phyloP scores from a whole-genome alignment of 371 early-diverging fungal species.

The Rhizopus sp. region DNA sequence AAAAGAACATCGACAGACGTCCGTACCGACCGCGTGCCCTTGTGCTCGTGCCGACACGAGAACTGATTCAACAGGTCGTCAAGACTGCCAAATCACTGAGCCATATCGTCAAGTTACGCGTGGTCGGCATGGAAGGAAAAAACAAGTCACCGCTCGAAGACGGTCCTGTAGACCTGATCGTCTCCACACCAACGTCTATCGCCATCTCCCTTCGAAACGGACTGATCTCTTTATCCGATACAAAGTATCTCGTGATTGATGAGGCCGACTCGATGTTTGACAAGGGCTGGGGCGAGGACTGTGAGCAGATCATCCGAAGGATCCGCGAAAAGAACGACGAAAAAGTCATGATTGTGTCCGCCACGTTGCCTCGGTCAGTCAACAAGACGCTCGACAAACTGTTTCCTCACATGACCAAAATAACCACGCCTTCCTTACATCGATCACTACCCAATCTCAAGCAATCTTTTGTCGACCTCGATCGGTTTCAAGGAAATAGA shows the following conservation, averaged over 20 bases:
- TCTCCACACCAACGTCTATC: constrained; percentile 78
- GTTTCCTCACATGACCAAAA: constrained; percentile 61
- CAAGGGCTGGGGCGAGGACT: constrained; percentile 75
- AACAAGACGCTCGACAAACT: constrained; percentile 57
- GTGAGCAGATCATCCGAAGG: constrained; percentile 29
- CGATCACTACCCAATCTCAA: constrained; percentile 72
- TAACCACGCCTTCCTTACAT: constrained; percentile 87
- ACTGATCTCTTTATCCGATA: constrained; percentile 57
- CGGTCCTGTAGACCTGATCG: constrained; percentile 79
- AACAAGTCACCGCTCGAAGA: constrained; percentile 38
- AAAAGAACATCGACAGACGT: constrained; percentile 57
- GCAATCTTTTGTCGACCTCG: constrained; percentile 77
- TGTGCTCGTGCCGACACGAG: constrained; percentile 96
- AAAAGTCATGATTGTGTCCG: constrained; percentile 72
- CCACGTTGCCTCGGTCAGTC: constrained; percentile 86
- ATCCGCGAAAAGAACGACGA: constrained; percentile 14
- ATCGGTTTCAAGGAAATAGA: constrained; percentile 61
- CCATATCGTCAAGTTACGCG: constrained; percentile 73
- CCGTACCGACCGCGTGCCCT: constrained; percentile 80
- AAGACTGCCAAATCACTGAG: constrained; percentile 64
- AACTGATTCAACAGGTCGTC: constrained; percentile 87
- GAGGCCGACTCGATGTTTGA: constrained; percentile 95
- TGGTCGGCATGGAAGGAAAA: constrained; percentile 59
- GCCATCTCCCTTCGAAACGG: constrained; percentile 42
- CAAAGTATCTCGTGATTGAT: constrained; percentile 78